These are phyloP conservation scores for Globisporangium cystogenes DNA, from an alignment of 352 stramenopile genomes.

Conservation along the genomic window DNA sequence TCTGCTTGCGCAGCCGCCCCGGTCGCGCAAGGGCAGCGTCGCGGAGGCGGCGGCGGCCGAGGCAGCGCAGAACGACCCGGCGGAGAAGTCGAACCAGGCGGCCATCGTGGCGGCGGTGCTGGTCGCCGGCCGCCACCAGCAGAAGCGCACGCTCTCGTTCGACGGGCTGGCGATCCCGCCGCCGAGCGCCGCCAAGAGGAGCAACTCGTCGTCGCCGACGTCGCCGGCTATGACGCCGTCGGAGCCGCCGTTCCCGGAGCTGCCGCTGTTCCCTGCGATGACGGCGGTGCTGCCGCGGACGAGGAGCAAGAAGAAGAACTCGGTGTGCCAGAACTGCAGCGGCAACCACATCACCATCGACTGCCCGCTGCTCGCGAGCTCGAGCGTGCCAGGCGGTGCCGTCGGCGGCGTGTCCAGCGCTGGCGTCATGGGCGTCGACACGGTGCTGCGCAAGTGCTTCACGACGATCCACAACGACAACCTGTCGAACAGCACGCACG, in stretches of 20 bases:
- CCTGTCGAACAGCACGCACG: slow-evolving; percentile 76
- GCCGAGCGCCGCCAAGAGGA: neutral
- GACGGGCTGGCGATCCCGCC: slow-evolving; percentile 11
- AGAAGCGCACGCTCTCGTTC: slow-evolving; percentile 36
- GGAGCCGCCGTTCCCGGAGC: slow-evolving; percentile 8
- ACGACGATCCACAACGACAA: slow-evolving; percentile 86
- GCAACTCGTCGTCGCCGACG: slow-evolving; percentile 1
- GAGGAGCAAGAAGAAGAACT: slow-evolving; percentile 61
- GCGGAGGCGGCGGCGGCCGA: neutral
- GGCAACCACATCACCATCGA: slow-evolving; percentile 80
- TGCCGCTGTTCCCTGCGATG: slow-evolving; percentile 22
- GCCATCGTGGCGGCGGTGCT: slow-evolving; percentile 37
- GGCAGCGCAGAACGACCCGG: slow-evolving; percentile 16
- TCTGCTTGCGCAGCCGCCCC: neutral
- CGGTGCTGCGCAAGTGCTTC: slow-evolving; percentile 80
- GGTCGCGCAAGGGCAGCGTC: neutral
- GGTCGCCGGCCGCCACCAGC: slow-evolving; percentile 28
- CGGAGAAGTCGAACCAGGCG: slow-evolving; percentile 30
- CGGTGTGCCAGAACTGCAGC: slow-evolving; percentile 71
- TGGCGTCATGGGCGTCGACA: slow-evolving; percentile 38
- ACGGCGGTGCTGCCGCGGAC: slow-evolving; percentile 28
- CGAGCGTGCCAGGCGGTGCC: slow-evolving; percentile 22
- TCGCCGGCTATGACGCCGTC: slow-evolving; percentile 15
- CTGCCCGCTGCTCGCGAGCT: slow-evolving; percentile 63
- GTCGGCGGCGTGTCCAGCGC: slow-evolving; percentile 1